Base-by-base conservation (phyloP, 2,329 filamentous ascomycete genomes). In the Ceratocystis lukuohia region DNA sequence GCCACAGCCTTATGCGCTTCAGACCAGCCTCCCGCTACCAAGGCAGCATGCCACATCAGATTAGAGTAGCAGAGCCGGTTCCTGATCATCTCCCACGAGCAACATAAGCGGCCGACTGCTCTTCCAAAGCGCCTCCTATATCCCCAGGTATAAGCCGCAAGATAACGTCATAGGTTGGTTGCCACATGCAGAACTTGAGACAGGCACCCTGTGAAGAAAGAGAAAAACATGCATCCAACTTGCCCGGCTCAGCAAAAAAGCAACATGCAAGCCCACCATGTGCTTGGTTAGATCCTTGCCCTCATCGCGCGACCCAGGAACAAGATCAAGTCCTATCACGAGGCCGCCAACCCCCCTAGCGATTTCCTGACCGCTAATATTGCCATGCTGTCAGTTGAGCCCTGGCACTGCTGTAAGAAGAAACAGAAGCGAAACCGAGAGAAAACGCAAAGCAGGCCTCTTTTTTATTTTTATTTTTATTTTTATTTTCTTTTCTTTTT, bases 341-440 rank as follows among this genome's bases (percentile, higher is more conserved):
- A 59, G 56, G 56, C 56, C 56, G 56, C 56, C 17, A 59, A 8
- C 25, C 30, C 28, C 53, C 56, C 25, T 37, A 33, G 56, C 25
- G 28, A 37, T 37, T 20, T 33, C 56, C 33, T 59, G 56, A 59
- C 56, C 56, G 56, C 56, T 37, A 59, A 37, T 59, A 59, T 20
- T 28, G 56, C n/a, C 25, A 37, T 59, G 33, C n/a, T 28, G 56
- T 30, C 25, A 33, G 37, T n/a, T 59, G 3, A 22, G 17, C 25
- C 33, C 28, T 59, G 2, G 25, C 56, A 59, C 5, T 7, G 56
- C 56, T n/a, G 17, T 25, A 33, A 22, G 17, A 33, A 37, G 56
- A 33, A 20, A n/a, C 30, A 20, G 56, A 33, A 59, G 28, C 56
- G 56, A 59, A 59, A 33, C 33, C 17, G 20, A 37, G 6, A 59